phyloP scores from a whole-genome alignment of 2,329 filamentous ascomycete genomes.

The Orbilia javanica region DNA sequence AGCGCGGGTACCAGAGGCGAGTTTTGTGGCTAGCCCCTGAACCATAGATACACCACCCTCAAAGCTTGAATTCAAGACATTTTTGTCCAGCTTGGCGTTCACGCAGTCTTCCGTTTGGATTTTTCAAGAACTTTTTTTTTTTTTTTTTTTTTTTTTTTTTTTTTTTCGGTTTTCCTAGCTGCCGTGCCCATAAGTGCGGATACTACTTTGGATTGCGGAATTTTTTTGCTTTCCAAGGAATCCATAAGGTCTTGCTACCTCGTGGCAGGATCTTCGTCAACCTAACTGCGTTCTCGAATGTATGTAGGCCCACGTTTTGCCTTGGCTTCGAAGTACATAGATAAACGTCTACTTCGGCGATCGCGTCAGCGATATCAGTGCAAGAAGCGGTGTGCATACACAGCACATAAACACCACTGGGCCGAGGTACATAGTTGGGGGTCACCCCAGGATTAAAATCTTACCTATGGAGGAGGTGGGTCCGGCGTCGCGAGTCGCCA shows the following conservation, averaged over 20 bases:
- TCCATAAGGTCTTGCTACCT: conserved; percentile 9
- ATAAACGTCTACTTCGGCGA: conserved; percentile 36
- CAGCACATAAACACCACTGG: not conserved
- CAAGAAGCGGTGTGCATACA: not conserved
- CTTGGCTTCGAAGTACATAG: conserved; percentile 33
- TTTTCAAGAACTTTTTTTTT: not conserved
- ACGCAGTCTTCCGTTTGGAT: conserved; percentile 14
- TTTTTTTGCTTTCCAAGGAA: not conserved
- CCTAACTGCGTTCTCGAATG: conserved; percentile 28
- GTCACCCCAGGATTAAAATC: conserved; percentile 41
- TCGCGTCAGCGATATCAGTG: conserved; percentile 28
- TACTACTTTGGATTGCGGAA: not conserved
- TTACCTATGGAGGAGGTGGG: conserved; percentile 30
- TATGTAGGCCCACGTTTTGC: conserved; percentile 45
- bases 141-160: conserved; percentile 7
- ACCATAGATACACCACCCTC: conserved; percentile 41
- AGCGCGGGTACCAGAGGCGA: conserved; percentile 56
- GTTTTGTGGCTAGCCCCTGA: conserved; percentile 56
- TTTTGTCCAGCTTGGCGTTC: conserved; percentile 8
- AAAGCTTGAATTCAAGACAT: conserved; percentile 40
- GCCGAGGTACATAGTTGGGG: conserved; percentile 35
- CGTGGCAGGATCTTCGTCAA: conserved; percentile 46
- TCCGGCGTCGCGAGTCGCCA: conserved; percentile 22
- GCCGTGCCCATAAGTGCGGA: not conserved
- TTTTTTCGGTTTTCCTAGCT: conserved; percentile 4